Percentiles rank a stretch among this genome's conserved stretches.
Conservation (phyloP, 768 basidiomycete species). For the Termitomyces sp. region DNA sequence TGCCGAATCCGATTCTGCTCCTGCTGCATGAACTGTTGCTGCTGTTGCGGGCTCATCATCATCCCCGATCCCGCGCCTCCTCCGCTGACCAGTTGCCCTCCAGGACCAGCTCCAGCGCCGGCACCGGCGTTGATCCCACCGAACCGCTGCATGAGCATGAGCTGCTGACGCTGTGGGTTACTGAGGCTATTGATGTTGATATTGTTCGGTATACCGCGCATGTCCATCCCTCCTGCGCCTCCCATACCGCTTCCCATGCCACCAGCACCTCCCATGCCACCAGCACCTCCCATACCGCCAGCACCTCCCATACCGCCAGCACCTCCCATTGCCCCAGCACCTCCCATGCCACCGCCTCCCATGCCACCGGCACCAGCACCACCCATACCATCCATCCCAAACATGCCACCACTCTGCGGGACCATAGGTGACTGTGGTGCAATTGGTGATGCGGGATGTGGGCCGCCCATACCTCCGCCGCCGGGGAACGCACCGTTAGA, state of each 20-base stretch:
- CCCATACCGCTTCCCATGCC: conserved; percentile 20
- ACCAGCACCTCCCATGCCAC: not conserved
- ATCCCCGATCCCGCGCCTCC: conserved; percentile 5
- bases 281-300: conserved; percentile 13
- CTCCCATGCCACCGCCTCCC: conserved; percentile 17
- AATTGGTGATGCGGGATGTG: conserved; percentile 21
- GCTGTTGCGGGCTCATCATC: conserved; percentile 24
- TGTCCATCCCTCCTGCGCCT: conserved; percentile 20
- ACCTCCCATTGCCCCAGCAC: conserved; percentile 8
- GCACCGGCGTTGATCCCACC: conserved; percentile 13
- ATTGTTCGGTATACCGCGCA: conserved; percentile 17
- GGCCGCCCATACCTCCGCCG: not conserved
- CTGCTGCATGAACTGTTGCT: conserved; percentile 27
- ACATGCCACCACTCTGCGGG: conserved; percentile 14
- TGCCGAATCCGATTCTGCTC: conserved; percentile 18
- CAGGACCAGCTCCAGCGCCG: not conserved
- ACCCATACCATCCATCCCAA: conserved; percentile 18
- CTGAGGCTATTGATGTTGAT: conserved; percentile 27
- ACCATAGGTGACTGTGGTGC: conserved; percentile 10
- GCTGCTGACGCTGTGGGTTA: conserved; percentile 39
- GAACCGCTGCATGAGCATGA: conserved; percentile 34
- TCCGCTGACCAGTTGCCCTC: not conserved
- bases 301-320: conserved; percentile 1
- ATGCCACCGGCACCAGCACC: conserved; percentile 27
- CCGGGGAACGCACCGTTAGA: conserved; percentile 1